Conservation (phyloP, 1,284 basidiomycete species). For the Wolfiporia cocos region DNA sequence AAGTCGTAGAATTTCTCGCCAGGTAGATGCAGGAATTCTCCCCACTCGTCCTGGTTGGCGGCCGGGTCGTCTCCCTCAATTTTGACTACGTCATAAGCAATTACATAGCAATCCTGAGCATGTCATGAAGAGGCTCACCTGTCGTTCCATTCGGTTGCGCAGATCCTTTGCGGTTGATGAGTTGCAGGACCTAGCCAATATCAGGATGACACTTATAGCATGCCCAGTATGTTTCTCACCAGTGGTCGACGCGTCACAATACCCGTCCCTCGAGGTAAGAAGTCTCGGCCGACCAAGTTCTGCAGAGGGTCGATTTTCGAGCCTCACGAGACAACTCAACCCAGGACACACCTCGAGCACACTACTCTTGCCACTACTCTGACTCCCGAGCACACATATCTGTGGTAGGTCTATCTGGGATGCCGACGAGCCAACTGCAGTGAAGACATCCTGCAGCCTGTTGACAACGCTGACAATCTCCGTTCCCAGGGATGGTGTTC, state of each 20-base stretch:
- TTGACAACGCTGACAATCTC: conserved; percentile 77
- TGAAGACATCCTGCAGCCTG: conserved; percentile 83
- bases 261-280: conserved; percentile 94
- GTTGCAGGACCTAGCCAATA: conserved; percentile 76
- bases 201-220: conserved; percentile 3
- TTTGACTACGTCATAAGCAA: conserved; percentile 9
- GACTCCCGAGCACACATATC: conserved; percentile 82
- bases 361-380: conserved; percentile 86
- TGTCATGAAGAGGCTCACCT: conserved; percentile 23
- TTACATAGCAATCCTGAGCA: neutral
- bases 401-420: conserved; percentile 80
- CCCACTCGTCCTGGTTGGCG: conserved; percentile 94
- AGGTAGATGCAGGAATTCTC: conserved; percentile 95
- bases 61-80: conserved; percentile 42
- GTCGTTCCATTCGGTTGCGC: conserved; percentile 41
- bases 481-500: conserved; percentile 55
- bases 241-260: conserved; percentile 95
- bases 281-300: conserved; percentile 98
- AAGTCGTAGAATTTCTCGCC: conserved; percentile 98
- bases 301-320: conserved; percentile 25
- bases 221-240: conserved; percentile 37
- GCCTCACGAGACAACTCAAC: no score
- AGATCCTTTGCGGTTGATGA: conserved; percentile 77
- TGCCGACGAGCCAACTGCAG: conserved; percentile 70
- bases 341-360: conserved; percentile 76